A percentile compares a stretch with the other conserved stretches of the same genome.
These are phyloP conservation scores for Ascochyta lentis DNA, from an alignment of 2,329 filamentous ascomycete species.

Conservation along the genomic window DNA sequence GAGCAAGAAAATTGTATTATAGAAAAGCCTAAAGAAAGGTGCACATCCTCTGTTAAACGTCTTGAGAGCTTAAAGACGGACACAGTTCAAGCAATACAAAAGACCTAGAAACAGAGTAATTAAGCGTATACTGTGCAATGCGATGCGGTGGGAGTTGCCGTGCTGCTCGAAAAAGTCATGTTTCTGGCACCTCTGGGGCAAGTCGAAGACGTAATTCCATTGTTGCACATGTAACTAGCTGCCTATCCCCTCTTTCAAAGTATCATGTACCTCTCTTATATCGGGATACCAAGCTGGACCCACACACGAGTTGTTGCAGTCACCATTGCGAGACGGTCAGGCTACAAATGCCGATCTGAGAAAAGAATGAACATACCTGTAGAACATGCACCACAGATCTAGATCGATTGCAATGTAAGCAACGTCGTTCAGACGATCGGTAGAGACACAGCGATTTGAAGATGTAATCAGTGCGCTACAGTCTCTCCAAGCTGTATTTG, in stretches of 20 bases:
- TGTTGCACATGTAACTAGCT: no score
- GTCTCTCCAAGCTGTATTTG: neutral
- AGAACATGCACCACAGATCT: constrained; percentile 3
- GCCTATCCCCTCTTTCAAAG: no score
- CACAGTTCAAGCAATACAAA: neutral
- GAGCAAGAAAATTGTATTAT: constrained; percentile 18
- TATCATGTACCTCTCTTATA: no score
- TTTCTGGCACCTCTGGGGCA: neutral
- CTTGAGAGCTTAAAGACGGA: no score
- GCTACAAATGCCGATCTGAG: neutral
- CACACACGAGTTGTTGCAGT: constrained; percentile 1
- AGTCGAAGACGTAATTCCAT: no score
- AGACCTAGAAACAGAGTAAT: neutral
- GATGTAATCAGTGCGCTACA: constrained; percentile 12
- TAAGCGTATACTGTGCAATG: no score
- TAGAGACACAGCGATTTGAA: constrained; percentile 9
- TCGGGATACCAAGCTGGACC: neutral
- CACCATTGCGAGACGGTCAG: constrained; percentile 5
- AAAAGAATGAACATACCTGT: constrained; percentile 11
- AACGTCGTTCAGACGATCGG: constrained; percentile 14
- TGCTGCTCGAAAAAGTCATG: neutral
- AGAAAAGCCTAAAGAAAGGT: neutral
- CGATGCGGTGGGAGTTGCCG: neutral
- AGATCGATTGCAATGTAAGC: constrained; percentile 6
- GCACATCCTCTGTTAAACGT: no score